Percentiles rank a stretch among this genome's conserved stretches.
phyloP scores from a whole-genome alignment of 345 rosid genomes.

The Lenwebbia sp. region DNA sequence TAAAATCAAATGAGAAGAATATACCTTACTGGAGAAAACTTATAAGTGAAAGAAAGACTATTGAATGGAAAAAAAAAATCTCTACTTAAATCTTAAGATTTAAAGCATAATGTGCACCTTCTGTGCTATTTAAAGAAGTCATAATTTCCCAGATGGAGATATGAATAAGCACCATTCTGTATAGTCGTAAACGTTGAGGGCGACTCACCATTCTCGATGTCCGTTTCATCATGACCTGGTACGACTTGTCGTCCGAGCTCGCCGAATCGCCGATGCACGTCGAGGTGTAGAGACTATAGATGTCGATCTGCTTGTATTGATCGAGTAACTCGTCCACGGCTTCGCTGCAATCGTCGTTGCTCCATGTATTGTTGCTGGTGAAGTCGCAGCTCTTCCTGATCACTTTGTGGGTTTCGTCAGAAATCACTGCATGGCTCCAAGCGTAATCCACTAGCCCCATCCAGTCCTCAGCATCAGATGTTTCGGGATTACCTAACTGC shows the following conservation, averaged over 20 bases:
- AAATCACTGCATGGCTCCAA: slow-evolving; percentile 90
- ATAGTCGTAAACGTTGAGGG: background rate
- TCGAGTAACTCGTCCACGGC: slow-evolving; percentile 50
- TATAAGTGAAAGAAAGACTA: background rate
- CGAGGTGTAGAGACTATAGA: slow-evolving; percentile 74
- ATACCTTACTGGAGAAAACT: background rate
- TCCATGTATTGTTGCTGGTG: slow-evolving; percentile 49
- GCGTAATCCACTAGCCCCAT: slow-evolving; percentile 75
- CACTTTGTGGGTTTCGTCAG: slow-evolving; percentile 63
- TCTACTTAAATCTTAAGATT: background rate
- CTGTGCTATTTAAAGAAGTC: background rate
- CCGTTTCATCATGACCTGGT: slow-evolving; percentile 21
- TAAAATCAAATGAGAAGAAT: background rate
- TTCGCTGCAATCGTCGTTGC: slow-evolving; percentile 31
- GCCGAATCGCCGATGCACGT: slow-evolving; percentile 35
- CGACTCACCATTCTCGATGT: slow-evolving; percentile 37
- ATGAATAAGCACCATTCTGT: background rate
- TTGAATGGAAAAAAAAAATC: background rate
- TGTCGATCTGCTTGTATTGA: slow-evolving; percentile 69
- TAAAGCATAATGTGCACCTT: background rate
- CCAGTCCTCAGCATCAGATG: slow-evolving; percentile 73
- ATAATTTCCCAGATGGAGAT: background rate
- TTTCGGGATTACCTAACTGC: slow-evolving; percentile 91
- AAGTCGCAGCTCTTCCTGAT: slow-evolving; percentile 51
- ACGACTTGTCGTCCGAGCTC: slow-evolving; percentile 2